Conservation (phyloP, 257 asterid species). For the Primulina huaijiensis region DNA sequence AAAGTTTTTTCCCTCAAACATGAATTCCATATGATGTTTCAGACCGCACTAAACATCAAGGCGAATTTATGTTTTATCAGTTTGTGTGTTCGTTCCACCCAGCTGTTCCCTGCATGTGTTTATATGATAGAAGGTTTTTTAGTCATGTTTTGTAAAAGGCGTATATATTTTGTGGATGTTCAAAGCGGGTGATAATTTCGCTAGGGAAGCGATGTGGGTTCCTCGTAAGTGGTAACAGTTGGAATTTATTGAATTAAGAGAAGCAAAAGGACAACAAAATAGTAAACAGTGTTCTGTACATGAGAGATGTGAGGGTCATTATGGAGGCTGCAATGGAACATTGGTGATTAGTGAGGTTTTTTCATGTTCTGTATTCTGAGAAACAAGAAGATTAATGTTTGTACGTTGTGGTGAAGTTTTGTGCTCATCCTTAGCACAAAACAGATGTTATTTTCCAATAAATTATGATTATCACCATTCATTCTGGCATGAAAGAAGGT, state of each 20-base stretch:
- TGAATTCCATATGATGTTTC: slow-evolving; percentile 1
- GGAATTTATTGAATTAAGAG: neutral
- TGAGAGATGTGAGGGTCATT: neutral
- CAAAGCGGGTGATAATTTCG: slow-evolving; percentile 8
- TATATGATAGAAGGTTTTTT: neutral
- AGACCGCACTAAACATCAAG: neutral
- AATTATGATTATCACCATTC: no score
- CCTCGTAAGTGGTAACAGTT: neutral
- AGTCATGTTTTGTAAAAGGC: neutral
- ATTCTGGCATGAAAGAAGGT: neutral
- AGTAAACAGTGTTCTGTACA: no score
- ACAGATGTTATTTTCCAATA: neutral
- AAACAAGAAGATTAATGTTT: neutral
- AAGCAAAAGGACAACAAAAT: no score
- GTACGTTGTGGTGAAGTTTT: neutral
- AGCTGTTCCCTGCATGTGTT: neutral
- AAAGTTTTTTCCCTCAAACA: neutral
- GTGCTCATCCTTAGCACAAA: neutral
- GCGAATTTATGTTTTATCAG: neutral
- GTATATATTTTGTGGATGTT: neutral
- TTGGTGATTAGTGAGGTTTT: slow-evolving; percentile 5
- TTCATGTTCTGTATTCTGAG: slow-evolving; percentile 1
- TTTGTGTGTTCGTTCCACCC: neutral
- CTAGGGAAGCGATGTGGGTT: neutral
- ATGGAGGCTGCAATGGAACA: neutral